Evolutionary conservation across 495 filamentous ascomycete genomes (phyloP).

Genomic region (Aspergillus saccharolyticus): DNA sequence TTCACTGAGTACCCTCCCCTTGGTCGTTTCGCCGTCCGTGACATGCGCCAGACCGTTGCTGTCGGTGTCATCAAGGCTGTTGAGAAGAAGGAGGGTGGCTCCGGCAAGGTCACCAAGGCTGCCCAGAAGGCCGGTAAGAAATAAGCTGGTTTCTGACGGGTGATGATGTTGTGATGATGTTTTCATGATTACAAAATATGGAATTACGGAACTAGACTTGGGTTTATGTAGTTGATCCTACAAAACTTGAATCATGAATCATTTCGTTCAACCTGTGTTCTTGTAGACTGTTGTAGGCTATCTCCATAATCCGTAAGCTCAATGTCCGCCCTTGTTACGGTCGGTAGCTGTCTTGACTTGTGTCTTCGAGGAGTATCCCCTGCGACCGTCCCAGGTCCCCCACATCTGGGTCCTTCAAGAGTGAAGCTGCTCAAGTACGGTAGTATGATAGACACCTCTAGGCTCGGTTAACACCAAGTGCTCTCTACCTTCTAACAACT

Average conservation of each 20-base stretch:
- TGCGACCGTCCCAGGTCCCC: too few species aligned
- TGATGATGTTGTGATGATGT: constrained; percentile 13
- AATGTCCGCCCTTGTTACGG: too few species aligned
- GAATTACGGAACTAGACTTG: constrained; percentile 15
- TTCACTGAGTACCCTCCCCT: constrained; percentile 99
- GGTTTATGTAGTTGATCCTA: constrained; percentile 15
- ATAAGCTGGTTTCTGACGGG: constrained; percentile 33
- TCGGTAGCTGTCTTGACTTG: too few species aligned
- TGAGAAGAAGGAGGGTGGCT: constrained; percentile 62
- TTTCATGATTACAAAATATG: constrained; percentile 16
- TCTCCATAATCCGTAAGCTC: too few species aligned
- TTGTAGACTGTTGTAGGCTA: background rate
- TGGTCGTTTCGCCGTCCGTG: constrained; percentile 97
- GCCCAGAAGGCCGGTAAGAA: constrained; percentile 66
- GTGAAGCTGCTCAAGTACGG: too few species aligned
- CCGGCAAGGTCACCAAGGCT: constrained; percentile 75
- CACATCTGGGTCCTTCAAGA: too few species aligned
- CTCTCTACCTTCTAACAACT: too few species aligned
- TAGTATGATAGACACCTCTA: too few species aligned
- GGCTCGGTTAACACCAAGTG: too few species aligned
- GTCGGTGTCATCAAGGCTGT: constrained; percentile 95
- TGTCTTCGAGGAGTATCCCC: too few species aligned
- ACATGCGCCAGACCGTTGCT: constrained; percentile 82
- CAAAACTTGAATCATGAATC: constrained; percentile 13
- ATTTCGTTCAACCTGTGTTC: constrained; percentile 1